Percentiles rank a stretch among this genome's conserved stretches.
Evolutionary conservation across 257 asterid genomes (phyloP).

Genomic region (Fraxinus excelsior): DNA sequence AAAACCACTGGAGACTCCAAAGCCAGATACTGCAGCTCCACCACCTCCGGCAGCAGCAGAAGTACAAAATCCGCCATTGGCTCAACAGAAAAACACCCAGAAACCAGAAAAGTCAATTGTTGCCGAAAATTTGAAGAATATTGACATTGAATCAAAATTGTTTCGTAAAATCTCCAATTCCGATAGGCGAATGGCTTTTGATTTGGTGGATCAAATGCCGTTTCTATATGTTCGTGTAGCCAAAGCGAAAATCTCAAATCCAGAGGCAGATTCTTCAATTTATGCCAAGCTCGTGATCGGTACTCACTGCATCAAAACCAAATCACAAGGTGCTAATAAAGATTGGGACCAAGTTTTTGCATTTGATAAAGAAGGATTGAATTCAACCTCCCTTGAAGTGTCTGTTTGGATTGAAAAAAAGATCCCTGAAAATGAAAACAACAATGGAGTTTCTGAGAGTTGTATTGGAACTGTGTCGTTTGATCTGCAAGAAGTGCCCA

Average conservation of each 20-base stretch:
- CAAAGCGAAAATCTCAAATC: slow-evolving; percentile 57
- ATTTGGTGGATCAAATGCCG: slow-evolving; percentile 88
- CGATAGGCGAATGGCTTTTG: slow-evolving; percentile 63
- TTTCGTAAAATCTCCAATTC: slow-evolving; percentile 47
- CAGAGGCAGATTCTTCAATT: slow-evolving; percentile 45
- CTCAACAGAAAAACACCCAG: slow-evolving; percentile 44
- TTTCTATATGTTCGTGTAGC: slow-evolving; percentile 76
- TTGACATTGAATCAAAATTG: slow-evolving; percentile 49
- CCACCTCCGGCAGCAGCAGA: slow-evolving; percentile 32
- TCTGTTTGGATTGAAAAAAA: slow-evolving; percentile 56
- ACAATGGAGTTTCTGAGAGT: slow-evolving; percentile 20
- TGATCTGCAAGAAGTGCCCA: slow-evolving; percentile 85
- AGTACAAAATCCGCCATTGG: slow-evolving; percentile 48
- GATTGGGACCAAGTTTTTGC: slow-evolving; percentile 95
- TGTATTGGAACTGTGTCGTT: slow-evolving; percentile 72
- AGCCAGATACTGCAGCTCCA: slow-evolving; percentile 35
- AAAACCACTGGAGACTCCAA: slow-evolving; percentile 48
- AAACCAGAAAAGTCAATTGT: slow-evolving; percentile 25
- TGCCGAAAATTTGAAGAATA: slow-evolving; percentile 31
- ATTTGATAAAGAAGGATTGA: slow-evolving; percentile 73
- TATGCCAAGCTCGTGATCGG: slow-evolving; percentile 81
- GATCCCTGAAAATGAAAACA: slow-evolving; percentile 33
- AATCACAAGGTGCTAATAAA: slow-evolving; percentile 39
- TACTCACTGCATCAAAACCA: slow-evolving; percentile 66
- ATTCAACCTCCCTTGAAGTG: slow-evolving; percentile 73